These are phyloP conservation scores for Multifurca ochricompacta DNA, from an alignment of 768 basidiomycete species.

Conservation along the genomic window DNA sequence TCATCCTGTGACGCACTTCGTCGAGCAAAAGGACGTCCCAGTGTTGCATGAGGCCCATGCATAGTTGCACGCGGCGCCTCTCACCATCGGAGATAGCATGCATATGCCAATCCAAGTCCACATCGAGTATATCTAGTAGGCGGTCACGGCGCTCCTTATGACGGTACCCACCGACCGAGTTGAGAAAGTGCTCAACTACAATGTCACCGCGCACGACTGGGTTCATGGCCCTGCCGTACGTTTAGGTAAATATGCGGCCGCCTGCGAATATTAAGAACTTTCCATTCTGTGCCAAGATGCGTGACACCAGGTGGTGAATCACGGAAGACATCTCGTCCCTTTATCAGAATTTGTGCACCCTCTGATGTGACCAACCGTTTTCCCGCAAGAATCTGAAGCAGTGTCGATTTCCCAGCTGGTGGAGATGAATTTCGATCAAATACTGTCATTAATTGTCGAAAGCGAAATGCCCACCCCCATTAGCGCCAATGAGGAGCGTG, in stretches of 20 bases:
- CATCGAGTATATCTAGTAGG: conserved; percentile 85
- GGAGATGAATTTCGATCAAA: background rate
- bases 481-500: conserved; percentile 85
- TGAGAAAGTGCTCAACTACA: conserved; percentile 86
- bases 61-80: conserved; percentile 85
- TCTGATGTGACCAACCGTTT: conserved; percentile 60
- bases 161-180: conserved; percentile 93
- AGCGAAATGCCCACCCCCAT: conserved; percentile 60
- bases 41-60: conserved; percentile 90
- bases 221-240: conserved; percentile 74
- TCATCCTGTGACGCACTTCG: conserved; percentile 48
- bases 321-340: conserved; percentile 83
- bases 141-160: conserved; percentile 82
- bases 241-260: background rate
- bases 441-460: background rate
- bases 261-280: conserved; percentile 22
- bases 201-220: conserved; percentile 94
- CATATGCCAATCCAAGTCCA: conserved; percentile 96
- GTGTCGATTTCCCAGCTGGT: conserved; percentile 88
- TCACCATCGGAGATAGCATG: conserved; percentile 95
- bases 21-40: conserved; percentile 94
- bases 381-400: conserved; percentile 89
- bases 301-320: conserved; percentile 76
- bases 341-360: conserved; percentile 56
- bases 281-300: conserved; percentile 94